Percentiles rank a stretch among this genome's conserved stretches.
Conservation (phyloP, 2,329 filamentous ascomycete species). For the Periconia macrospinosa region DNA sequence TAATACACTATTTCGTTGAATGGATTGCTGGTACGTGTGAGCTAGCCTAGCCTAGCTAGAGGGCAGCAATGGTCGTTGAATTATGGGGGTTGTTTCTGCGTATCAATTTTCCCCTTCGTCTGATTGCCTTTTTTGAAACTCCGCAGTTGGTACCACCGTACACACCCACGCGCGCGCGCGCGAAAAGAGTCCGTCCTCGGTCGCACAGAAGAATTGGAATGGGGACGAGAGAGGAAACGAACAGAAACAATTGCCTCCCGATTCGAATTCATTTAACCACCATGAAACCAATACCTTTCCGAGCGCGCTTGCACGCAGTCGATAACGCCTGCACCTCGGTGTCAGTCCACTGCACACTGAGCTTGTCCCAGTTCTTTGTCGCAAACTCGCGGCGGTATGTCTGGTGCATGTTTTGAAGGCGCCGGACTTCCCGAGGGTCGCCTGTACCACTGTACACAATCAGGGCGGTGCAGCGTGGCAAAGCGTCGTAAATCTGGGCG, state of each 20-base stretch:
- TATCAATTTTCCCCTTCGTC: too few species aligned
- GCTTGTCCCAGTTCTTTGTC: conserved; percentile 64
- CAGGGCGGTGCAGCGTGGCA: conserved; percentile 63
- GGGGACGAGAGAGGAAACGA: not conserved
- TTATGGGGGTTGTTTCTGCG: too few species aligned
- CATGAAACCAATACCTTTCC: conserved; percentile 62
- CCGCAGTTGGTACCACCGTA: too few species aligned
- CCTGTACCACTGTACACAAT: conserved; percentile 67
- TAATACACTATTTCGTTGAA: too few species aligned
- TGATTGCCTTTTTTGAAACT: too few species aligned
- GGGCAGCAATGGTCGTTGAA: too few species aligned
- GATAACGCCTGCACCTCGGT: conserved; percentile 62
- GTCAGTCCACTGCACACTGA: conserved; percentile 67
- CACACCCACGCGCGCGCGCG: too few species aligned
- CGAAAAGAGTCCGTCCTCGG: too few species aligned
- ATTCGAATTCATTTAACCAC: conserved; percentile 56
- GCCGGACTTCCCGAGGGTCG: conserved; percentile 60
- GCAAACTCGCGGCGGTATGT: conserved; percentile 60
- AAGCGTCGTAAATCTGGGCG: conserved; percentile 54
- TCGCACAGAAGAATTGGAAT: too few species aligned
- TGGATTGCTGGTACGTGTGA: too few species aligned
- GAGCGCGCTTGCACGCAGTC: conserved; percentile 58
- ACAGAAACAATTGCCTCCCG: not conserved
- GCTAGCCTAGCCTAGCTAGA: too few species aligned
- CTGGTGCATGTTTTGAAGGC: conserved; percentile 59